Evolutionary conservation across 1,139 yeast genomes (phyloP), one percentile per base, ranked within the genome.

Genomic region (Blastobotrys persicus): DNA sequence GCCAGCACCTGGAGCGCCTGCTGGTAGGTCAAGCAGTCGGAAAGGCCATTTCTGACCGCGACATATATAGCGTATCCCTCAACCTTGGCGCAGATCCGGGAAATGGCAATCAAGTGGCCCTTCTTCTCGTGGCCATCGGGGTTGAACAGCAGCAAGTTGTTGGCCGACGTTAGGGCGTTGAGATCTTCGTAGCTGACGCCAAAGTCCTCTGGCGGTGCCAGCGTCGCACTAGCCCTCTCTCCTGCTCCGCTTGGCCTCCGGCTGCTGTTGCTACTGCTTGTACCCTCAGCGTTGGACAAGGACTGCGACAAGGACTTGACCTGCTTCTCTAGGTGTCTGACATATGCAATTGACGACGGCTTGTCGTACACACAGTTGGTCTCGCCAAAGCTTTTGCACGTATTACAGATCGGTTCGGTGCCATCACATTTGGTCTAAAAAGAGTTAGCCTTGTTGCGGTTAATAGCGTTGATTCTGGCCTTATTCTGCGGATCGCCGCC

Each of bases 261-360:
- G 20, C 9, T 34, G 4, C 20, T 14, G 9, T 12, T 34, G 39
- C 19, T 13, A 34, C 28, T 9, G 12, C 12, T 13, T 34, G 19
- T 4, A 4, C 20, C 20, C 19, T 13, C 19, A 12, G 7, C 39
- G 16, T 13, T 14, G 4, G 20, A 14, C 12, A 34, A 13, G 5
- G 17, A 4, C 19, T 44, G 45, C 2, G 47, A n/a, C 38, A 47
- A 31, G 12, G 47, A 20, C 37, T 47, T 46, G 11, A 47, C 44
- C 35, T 47, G 50, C 20, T 44, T 44, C 14, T 47, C 50, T 13
- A 47, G 28, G 31, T 47, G 50, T 26, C 47, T 44, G n/a, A 47
- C 50, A 19, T 47, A 47, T 3, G 50, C 50, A 23, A 47, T 47
- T 6, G 50, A 47, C 5, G 50, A 46, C 3, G 50, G 50, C 28